phyloP scores from a whole-genome alignment of 768 basidiomycete genomes.

The Kwoniella mangroviensis region DNA sequence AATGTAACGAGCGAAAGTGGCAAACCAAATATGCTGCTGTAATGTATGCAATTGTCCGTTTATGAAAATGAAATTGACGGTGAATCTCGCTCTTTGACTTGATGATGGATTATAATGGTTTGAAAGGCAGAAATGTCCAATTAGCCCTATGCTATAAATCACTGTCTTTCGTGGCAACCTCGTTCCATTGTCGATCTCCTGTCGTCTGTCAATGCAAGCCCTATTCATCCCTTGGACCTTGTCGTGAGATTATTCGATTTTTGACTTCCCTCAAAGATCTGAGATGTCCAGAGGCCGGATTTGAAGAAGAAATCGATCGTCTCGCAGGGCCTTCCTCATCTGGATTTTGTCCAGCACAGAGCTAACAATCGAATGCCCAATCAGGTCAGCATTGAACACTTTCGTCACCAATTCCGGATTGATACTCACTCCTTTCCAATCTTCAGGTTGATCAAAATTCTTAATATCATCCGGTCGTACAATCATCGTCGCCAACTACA shows the following conservation, averaged over 20 bases:
- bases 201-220: not conserved
- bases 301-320: constrained; percentile 2
- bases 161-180: no score
- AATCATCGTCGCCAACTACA: constrained; percentile 31
- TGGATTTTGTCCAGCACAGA: constrained; percentile 13
- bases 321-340: constrained; percentile 18
- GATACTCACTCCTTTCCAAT: constrained; percentile 33
- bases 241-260: constrained; percentile 2
- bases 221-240: constrained; percentile 7
- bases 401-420: not conserved
- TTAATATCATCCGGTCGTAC: constrained; percentile 32
- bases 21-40: no score
- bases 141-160: no score
- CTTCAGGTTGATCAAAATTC: constrained; percentile 23
- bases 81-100: no score
- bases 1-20: no score
- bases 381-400: not conserved
- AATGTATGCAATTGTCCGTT: no score
- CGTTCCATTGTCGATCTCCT: no score
- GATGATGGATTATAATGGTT: no score
- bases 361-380: constrained; percentile 4
- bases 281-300: constrained; percentile 1
- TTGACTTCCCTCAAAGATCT: not conserved
- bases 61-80: no score
- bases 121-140: no score